phyloP scores from a whole-genome alignment of 257 asterid genomes.

The Solanum chiquidenum region DNA sequence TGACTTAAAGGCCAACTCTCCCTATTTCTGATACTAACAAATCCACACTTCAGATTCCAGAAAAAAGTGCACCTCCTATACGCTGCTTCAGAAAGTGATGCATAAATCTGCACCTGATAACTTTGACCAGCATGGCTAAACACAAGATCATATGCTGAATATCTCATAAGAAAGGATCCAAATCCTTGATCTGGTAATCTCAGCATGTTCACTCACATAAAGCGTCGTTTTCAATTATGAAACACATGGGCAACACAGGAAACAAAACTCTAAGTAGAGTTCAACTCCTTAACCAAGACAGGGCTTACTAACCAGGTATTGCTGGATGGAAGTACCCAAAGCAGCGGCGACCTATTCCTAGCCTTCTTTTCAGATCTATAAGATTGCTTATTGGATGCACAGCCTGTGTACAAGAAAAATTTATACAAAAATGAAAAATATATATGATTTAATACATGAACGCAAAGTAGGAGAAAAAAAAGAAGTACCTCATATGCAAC shows the following conservation, averaged over 20 bases:
- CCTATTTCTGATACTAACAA: neutral
- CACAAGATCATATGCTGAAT: neutral
- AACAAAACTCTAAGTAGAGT: neutral
- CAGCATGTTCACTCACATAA: neutral
- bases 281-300: neutral
- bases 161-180: neutral
- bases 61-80: neutral
- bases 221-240: neutral
- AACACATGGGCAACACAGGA: neutral
- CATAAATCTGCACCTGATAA: neutral
- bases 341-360: slow-evolving; percentile 91
- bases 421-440: neutral
- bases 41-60: neutral
- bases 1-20: neutral
- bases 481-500: slow-evolving; percentile 76
- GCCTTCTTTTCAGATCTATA: slow-evolving; percentile 80
- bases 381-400: slow-evolving; percentile 97
- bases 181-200: neutral
- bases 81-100: neutral
- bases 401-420: slow-evolving; percentile 39
- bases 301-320: slow-evolving; percentile 57
- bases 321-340: slow-evolving; percentile 96
- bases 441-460: neutral
- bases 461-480: neutral
- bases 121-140: neutral